These are phyloP conservation scores for Lophium mytilinum DNA, from an alignment of 495 filamentous ascomycete genomes.

Conservation along the genomic window DNA sequence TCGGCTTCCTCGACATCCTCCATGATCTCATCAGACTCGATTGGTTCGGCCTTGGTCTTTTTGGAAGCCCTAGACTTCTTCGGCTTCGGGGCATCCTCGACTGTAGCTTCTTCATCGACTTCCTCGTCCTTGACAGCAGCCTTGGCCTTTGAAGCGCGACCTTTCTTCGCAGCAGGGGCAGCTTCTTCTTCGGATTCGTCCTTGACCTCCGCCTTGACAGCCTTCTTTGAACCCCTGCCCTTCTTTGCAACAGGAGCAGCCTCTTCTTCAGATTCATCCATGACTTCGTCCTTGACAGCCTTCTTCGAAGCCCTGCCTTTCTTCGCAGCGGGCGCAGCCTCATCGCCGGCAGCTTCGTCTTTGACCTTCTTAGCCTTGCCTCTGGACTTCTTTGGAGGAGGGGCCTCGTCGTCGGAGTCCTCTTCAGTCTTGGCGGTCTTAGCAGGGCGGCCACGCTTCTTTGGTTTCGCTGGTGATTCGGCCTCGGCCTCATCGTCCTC, in stretches of 20 bases:
- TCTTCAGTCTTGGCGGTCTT: conserved; percentile 19
- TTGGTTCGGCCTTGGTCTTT: background rate
- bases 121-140: conserved; percentile 18
- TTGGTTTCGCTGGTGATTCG: conserved; percentile 15
- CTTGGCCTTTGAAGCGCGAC: conserved; percentile 11
- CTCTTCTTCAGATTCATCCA: conserved; percentile 25
- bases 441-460: conserved; percentile 23
- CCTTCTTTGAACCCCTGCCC: conserved; percentile 18
- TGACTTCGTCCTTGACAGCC: conserved; percentile 11
- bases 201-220: conserved; percentile 27
- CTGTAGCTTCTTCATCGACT: conserved; percentile 9
- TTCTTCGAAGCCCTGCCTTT: conserved; percentile 19
- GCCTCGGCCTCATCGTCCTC: conserved; percentile 32
- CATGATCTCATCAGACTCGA: background rate
- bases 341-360: conserved; percentile 24
- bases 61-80: conserved; percentile 2
- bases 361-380: conserved; percentile 12
- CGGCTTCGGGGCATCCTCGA: conserved; percentile 7
- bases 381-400: conserved; percentile 23
- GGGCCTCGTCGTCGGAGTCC: conserved; percentile 27
- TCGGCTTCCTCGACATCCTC: background rate
- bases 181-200: conserved; percentile 24
- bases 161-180: conserved; percentile 23
- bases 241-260: conserved; percentile 24
- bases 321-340: conserved; percentile 24